Base-by-base conservation (phyloP, 2,329 filamentous ascomycete species). In the Fusarium tricinctum region DNA sequence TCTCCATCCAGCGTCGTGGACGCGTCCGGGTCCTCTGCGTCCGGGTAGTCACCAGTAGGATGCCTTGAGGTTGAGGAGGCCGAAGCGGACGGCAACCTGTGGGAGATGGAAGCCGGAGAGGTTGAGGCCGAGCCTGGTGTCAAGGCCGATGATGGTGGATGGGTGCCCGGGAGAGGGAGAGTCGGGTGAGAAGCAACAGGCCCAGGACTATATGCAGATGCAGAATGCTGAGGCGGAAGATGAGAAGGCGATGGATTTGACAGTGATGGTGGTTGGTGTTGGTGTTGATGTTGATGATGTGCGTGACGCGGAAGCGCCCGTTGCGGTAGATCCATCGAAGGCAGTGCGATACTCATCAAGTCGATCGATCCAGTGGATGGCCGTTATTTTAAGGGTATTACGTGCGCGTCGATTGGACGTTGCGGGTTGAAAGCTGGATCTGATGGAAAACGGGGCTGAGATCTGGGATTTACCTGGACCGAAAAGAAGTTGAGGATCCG, bases 71-170 rank as follows among this genome's bases (percentile, higher is more conserved):
- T 63, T 15, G 58, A 59, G 19, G 69, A 69, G 30, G 54, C 63
- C 53, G 72, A 57, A 28, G 56, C 70, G 33, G 70, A 73, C 38
- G 72, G 71, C 42, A 73, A 45, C 14, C 64, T 70, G 49, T 73
- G 74, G 44, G 68, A 72, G 40, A 63, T 57, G 17, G 74, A 73
- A 13, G 65, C 70, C 54, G 74, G 74, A 26, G 74, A 76, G 14
- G 73, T 73, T 56, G 71, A 73, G 43, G 69, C 72, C 38, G 75
- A 75, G 23, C 52, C 72, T 47, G 75, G 74, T 46, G 74, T 74
- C 60, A 77, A 46, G 10, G 67, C 66, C 38, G 69, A 63, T 35
- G 70, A 59, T 46, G 69, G 66, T 4, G 44, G 68, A 38, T 60
- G 70, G 44, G 63, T 68, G 44, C 51, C 68, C 44, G 55, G 67